Conservation (phyloP, 805 yeast species). For the Starmerella apis region DNA sequence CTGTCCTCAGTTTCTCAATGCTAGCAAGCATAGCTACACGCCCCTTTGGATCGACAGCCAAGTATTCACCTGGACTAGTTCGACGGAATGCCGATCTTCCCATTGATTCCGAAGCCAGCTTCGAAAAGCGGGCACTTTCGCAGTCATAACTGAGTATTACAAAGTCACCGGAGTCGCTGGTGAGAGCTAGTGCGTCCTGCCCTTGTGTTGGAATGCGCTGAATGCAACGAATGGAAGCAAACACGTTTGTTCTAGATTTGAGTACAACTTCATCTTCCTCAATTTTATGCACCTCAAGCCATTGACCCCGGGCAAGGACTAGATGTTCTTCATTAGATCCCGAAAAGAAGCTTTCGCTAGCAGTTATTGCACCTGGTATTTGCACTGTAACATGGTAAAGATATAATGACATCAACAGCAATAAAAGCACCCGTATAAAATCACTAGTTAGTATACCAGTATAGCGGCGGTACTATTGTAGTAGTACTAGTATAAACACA, state of each 20-base stretch:
- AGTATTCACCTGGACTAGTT: constrained; percentile 60
- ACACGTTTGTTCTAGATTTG: constrained; percentile 39
- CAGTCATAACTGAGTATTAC: constrained; percentile 42
- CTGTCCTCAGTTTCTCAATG: constrained; percentile 20
- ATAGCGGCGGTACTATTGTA: background rate
- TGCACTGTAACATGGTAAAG: constrained; percentile 46
- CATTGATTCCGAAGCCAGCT: constrained; percentile 34
- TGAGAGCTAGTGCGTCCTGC: constrained; percentile 50
- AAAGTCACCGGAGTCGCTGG: constrained; percentile 73
- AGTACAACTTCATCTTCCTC: constrained; percentile 45
- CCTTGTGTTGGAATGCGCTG: constrained; percentile 46
- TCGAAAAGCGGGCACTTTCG: constrained; percentile 23
- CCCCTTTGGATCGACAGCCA: constrained; percentile 59
- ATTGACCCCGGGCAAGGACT: constrained; percentile 46
- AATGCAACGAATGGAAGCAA: constrained; percentile 49
- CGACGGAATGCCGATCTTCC: constrained; percentile 63
- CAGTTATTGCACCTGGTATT: constrained; percentile 44
- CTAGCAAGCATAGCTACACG: constrained; percentile 34
- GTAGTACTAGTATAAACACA: background rate
- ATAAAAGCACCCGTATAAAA: no score
- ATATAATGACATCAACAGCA: background rate
- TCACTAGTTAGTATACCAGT: background rate
- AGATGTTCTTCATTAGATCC: constrained; percentile 45
- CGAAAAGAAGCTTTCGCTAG: constrained; percentile 61
- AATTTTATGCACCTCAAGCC: constrained; percentile 44